Conservation (phyloP, 257 asterid species). For the Nicotiana tabacum region DNA sequence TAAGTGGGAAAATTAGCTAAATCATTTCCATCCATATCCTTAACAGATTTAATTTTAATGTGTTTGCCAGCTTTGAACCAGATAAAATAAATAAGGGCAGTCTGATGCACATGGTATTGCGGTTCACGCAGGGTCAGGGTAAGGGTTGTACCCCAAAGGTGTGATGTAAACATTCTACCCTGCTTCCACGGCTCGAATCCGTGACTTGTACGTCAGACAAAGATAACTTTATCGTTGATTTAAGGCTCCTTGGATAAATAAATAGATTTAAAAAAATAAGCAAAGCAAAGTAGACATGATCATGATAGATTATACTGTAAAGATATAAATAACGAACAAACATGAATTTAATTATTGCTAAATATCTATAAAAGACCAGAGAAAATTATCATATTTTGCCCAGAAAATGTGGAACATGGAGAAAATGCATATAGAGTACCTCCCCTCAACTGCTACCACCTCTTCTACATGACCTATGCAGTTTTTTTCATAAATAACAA, state of each 20-base stretch:
- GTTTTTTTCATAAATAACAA: neutral
- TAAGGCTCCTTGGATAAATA: too few species aligned
- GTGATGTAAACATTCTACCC: too few species aligned
- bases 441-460: neutral
- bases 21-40: neutral
- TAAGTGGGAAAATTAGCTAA: neutral
- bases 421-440: neutral
- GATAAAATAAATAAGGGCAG: neutral
- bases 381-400: neutral
- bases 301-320: neutral
- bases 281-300: neutral
- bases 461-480: neutral
- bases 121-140: too few species aligned
- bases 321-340: neutral
- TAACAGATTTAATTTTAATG: neutral
- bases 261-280: too few species aligned
- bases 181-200: too few species aligned
- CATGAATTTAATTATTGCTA: neutral
- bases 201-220: too few species aligned
- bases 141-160: too few species aligned
- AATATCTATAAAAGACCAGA: neutral
- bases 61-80: neutral
- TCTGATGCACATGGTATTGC: accelerated
- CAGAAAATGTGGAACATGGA: neutral
- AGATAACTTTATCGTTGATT: too few species aligned